A percentile compares a stretch with the other conserved stretches of the same genome.
Evolutionary conservation across 2,329 filamentous ascomycete species (phyloP).

Genomic region (Scolecobasidium constrictum): DNA sequence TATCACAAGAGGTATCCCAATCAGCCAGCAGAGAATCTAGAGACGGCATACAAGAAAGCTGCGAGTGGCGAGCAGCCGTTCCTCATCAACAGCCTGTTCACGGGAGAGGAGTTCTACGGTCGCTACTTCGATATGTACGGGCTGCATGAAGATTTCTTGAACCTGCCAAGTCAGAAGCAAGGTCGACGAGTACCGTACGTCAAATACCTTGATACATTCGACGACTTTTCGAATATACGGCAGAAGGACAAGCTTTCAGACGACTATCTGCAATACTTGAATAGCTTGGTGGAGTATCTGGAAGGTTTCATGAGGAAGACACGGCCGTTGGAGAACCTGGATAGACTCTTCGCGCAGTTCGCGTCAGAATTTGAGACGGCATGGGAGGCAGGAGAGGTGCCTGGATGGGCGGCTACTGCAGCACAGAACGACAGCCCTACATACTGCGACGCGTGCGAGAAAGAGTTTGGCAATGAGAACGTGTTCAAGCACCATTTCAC

Average conservation of each 20-base stretch:
- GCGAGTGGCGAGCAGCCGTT: constrained; percentile 51
- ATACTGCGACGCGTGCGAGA: constrained; percentile 88
- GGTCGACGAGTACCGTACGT: constrained; percentile 63
- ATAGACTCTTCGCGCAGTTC: constrained; percentile 64
- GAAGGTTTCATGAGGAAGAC: constrained; percentile 80
- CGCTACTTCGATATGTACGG: constrained; percentile 82
- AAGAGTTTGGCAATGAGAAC: constrained; percentile 90
- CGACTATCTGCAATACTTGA: constrained; percentile 83
- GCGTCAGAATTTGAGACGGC: constrained; percentile 73
- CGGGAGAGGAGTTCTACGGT: constrained; percentile 87
- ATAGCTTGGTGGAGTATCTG: constrained; percentile 68
- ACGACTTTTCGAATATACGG: constrained; percentile 74
- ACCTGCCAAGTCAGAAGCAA: constrained; percentile 69
- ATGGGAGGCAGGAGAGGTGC: constrained; percentile 71
- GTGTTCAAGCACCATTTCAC: constrained; percentile 83
- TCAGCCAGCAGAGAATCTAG: constrained; percentile 89
- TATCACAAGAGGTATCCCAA: constrained; percentile 89
- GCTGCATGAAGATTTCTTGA: constrained; percentile 80
- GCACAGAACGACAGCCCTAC: constrained; percentile 24
- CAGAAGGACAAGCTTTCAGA: constrained; percentile 81
- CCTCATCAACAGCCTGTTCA: constrained; percentile 84
- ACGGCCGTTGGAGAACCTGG: constrained; percentile 74
- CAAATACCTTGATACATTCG: constrained; percentile 86
- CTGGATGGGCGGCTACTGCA: constrained; percentile 56
- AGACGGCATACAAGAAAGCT: constrained; percentile 75